Conservation (phyloP, 1,284 basidiomycete genomes). For the Retiboletus flavoniger region DNA sequence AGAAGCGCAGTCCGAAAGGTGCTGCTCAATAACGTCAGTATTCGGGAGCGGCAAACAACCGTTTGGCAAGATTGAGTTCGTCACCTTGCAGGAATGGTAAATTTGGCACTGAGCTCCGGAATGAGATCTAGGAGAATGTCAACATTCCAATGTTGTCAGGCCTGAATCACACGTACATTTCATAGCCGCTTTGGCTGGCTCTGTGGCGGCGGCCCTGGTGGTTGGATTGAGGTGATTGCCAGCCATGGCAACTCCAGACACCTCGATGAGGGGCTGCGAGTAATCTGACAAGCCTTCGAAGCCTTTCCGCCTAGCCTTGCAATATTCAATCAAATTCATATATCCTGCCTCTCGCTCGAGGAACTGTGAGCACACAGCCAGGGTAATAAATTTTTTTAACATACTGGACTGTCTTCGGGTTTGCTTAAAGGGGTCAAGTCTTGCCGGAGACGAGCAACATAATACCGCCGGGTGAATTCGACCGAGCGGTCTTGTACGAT, state of each 20-base stretch:
- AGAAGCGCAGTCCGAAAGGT: constrained; percentile 63
- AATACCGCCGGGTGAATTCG: constrained; percentile 74
- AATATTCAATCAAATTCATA: constrained; percentile 61
- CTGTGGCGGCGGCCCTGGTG: constrained; percentile 35
- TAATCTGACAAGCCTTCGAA: constrained; percentile 62
- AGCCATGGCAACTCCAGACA: constrained; percentile 48
- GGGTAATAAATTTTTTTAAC: constrained; percentile 27
- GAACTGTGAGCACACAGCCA: constrained; percentile 16
- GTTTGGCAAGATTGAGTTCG: constrained; percentile 19
- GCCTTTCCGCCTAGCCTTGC: constrained; percentile 55
- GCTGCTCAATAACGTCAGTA: constrained; percentile 41
- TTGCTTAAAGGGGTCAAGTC: constrained; percentile 74
- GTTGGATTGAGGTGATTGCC: constrained; percentile 58
- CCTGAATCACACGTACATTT: constrained; percentile 47
- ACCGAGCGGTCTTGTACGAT: constrained; percentile 71
- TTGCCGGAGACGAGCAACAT: constrained; percentile 50
- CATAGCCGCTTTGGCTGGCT: constrained; percentile 41
- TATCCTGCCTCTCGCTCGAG: constrained; percentile 57
- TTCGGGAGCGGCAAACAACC: constrained; percentile 17
- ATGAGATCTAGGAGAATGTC: constrained; percentile 58
- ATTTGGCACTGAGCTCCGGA: constrained; percentile 71
- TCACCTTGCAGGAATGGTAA: constrained; percentile 72
- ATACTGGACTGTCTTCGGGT: constrained; percentile 60
- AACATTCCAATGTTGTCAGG: constrained; percentile 26
- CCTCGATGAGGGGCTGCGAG: constrained; percentile 71